These are phyloP conservation scores for Eucalyptus marginata DNA, from an alignment of 345 rosid genomes.

Conservation along the genomic window DNA sequence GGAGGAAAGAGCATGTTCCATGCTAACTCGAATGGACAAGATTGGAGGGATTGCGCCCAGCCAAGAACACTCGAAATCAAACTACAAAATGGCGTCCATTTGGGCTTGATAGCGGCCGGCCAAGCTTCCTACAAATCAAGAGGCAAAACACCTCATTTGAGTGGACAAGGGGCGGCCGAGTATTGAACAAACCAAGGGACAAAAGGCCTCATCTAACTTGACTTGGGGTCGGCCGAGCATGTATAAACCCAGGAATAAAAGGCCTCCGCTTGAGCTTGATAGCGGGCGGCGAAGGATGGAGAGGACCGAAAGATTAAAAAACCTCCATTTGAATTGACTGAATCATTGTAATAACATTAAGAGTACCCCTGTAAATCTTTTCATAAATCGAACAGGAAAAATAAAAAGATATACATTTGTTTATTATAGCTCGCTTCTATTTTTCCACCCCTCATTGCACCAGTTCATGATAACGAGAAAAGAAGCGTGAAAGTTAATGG, in stretches of 20 bases:
- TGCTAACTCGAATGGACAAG: background rate
- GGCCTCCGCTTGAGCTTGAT: background rate
- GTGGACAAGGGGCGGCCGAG: background rate
- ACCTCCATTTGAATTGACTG: background rate
- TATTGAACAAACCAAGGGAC: background rate
- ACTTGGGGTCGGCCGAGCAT: background rate
- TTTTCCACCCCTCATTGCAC: background rate
- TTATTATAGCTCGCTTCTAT: background rate
- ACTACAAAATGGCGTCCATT: background rate
- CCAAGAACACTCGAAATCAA: background rate
- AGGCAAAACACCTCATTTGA: background rate
- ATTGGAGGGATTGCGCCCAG: background rate
- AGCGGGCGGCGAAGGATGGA: background rate
- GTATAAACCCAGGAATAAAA: background rate
- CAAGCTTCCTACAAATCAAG: background rate
- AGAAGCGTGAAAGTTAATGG: background rate
- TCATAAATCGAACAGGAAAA: background rate
- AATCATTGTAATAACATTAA: background rate
- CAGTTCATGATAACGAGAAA: background rate
- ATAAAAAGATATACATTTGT: background rate
- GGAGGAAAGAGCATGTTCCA: background rate
- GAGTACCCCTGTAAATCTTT: background rate
- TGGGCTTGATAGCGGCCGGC: background rate
- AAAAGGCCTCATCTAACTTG: background rate
- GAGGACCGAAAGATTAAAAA: background rate